Evolutionary conservation across 768 basidiomycete genomes (phyloP).

Genomic region (Boletellus ananiceps): DNA sequence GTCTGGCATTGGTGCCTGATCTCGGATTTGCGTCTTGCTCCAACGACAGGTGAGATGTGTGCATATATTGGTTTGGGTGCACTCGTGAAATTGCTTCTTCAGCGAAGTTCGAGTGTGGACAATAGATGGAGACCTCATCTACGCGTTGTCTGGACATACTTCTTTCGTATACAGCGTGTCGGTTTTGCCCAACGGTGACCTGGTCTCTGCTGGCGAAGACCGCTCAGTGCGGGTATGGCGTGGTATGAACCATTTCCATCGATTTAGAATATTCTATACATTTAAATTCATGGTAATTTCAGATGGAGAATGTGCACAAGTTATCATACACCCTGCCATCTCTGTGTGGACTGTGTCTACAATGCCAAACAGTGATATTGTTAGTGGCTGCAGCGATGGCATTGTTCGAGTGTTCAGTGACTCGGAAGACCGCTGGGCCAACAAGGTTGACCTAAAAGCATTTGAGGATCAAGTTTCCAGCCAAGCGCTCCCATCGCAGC

Average conservation of each 20-base stretch:
- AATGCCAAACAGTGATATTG: slow-evolving; percentile 88
- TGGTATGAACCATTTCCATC: slow-evolving; percentile 42
- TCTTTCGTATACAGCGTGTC: slow-evolving; percentile 94
- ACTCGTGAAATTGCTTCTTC: slow-evolving; percentile 2
- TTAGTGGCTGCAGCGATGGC: slow-evolving; percentile 87
- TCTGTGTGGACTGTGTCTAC: slow-evolving; percentile 95
- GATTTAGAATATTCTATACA: background rate
- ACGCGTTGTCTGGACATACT: slow-evolving; percentile 88
- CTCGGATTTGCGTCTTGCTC: slow-evolving; percentile 94
- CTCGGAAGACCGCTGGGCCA: slow-evolving; percentile 68
- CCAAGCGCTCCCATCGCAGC: slow-evolving; percentile 78
- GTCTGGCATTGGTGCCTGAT: slow-evolving; percentile 72
- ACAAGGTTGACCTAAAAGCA: slow-evolving; percentile 54
- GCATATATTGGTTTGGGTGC: background rate
- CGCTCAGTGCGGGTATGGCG: slow-evolving; percentile 89
- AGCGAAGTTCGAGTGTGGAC: slow-evolving; percentile 95
- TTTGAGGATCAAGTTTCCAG: slow-evolving; percentile 74
- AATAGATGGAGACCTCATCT: slow-evolving; percentile 69
- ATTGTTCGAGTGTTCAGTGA: slow-evolving; percentile 82
- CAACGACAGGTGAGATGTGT: slow-evolving; percentile 72
- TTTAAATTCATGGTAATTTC: slow-evolving; percentile 5
- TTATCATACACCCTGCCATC: slow-evolving; percentile 88
- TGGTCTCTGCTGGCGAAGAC: slow-evolving; percentile 93
- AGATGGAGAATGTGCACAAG: slow-evolving; percentile 89
- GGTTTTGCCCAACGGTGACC: slow-evolving; percentile 73